Base-by-base conservation (phyloP, 805 yeast genomes). In the Candida alai region DNA sequence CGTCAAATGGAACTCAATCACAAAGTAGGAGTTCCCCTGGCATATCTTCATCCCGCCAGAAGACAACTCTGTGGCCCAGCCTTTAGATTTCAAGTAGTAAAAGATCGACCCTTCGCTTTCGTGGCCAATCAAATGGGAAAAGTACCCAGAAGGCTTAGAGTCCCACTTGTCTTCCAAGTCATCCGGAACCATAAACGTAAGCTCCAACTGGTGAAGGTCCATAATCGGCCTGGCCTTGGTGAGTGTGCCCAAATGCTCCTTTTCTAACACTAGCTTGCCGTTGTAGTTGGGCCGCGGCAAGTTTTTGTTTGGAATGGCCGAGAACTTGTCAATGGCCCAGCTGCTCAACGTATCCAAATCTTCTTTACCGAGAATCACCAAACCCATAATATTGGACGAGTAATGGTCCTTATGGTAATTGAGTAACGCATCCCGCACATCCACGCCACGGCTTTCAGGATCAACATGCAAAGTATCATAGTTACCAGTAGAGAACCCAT, bases 401-500 rank as follows among this genome's bases (percentile, higher is more conserved):
- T 93, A 90, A 39, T 76, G 77, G 19, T 68, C 58, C 9, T 66
- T 58, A 56, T 93, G 81, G 56, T 84, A 90, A 45, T 84, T 78
- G 35, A 90, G 61, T 41, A 90, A 69, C 49, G 83, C 85, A 19
- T 82, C 84, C 49, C 97, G 75, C 10, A 87, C 90, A 52, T 93
- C 83, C 15, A 80, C 42, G 8, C 85, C 86, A 12, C 66, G 45
- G 8, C 58, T 40, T 11, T 60, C 52, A 3, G 97, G 97, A 4
- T 62, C 70, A 5, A 69, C 76, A 21, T 82, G 82, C 33, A 90
- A 66, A 1, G 98, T 90, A 26, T 65, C 59, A 36, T 73, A 64
- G 57, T 89, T 90, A 35, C 98, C 98, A 1, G 98, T 90, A 14
- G 95, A 79, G 50, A 90, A 90, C 39, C 86, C 84, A 51, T 80